Conservation (phyloP, 192 early-diverging fungal genomes). For the Linnemannia exigua region DNA sequence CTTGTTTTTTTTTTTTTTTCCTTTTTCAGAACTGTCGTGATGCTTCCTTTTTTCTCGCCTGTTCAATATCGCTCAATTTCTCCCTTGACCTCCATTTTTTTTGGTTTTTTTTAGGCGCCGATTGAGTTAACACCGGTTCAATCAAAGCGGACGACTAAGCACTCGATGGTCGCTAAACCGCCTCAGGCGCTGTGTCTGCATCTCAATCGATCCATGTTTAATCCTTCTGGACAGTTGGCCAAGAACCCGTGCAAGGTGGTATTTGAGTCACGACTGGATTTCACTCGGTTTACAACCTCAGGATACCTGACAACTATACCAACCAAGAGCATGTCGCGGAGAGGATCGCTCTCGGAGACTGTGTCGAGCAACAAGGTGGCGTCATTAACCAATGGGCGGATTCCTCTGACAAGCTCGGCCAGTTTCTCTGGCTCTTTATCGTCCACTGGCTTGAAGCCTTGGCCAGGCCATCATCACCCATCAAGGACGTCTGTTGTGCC, state of each 20-base stretch:
- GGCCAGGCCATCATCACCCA: background rate
- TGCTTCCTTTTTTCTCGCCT: too few relatives aligned
- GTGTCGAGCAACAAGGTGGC: slow-evolving; percentile 13
- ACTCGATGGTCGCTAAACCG: slow-evolving; percentile 89
- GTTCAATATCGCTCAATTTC: too few relatives aligned
- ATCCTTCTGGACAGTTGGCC: slow-evolving; percentile 63
- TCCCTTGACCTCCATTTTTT: too few relatives aligned
- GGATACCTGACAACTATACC: slow-evolving; percentile 71
- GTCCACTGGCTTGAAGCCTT: background rate
- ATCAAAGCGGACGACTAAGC: slow-evolving; percentile 72
- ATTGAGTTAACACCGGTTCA: slow-evolving; percentile 40
- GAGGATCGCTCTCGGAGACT: slow-evolving; percentile 32
- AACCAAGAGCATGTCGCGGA: slow-evolving; percentile 55
- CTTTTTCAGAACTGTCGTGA: too few relatives aligned
- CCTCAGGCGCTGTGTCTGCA: slow-evolving; percentile 88
- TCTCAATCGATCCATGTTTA: slow-evolving; percentile 87
- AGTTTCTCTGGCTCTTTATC: background rate
- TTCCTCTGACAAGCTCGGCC: background rate
- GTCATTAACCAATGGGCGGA: background rate
- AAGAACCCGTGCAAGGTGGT: slow-evolving; percentile 86
- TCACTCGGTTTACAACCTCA: slow-evolving; percentile 82
- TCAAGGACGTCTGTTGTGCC: slow-evolving; percentile 20
- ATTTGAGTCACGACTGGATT: slow-evolving; percentile 80
- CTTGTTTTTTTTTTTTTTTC: background rate
- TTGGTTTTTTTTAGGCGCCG: slow-evolving; percentile 24